Conservation (phyloP, 176 grass and related monocot genomes). For the Eragrostis curvula region DNA sequence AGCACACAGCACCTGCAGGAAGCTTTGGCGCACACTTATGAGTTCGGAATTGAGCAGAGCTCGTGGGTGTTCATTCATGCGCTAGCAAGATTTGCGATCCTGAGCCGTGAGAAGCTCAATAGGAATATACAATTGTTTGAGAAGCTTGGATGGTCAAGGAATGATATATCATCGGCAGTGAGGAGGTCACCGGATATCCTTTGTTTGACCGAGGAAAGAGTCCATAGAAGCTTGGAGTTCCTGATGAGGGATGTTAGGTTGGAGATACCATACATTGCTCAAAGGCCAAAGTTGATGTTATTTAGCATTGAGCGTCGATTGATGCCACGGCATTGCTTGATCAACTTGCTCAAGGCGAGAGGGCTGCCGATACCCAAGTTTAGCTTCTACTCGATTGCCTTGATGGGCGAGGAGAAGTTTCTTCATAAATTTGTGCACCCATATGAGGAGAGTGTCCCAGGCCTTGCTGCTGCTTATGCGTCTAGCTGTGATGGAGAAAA, state of each 20-base stretch:
- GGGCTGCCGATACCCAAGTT: neutral
- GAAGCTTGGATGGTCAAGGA: constrained; percentile 4
- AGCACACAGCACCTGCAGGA: neutral
- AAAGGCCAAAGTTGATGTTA: neutral
- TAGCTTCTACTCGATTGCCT: neutral
- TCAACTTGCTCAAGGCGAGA: constrained; percentile 7
- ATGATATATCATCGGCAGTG: neutral
- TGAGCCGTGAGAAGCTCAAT: neutral
- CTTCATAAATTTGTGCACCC: neutral
- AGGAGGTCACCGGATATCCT: neutral
- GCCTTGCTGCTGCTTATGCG: constrained; percentile 6
- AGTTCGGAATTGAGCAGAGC: neutral
- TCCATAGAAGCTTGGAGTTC: neutral
- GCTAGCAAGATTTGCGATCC: neutral
- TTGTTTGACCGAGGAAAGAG: neutral
- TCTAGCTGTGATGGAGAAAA: constrained; percentile 11
- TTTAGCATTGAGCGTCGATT: neutral
- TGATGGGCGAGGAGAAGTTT: neutral
- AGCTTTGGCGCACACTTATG: neutral
- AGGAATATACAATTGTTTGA: neutral
- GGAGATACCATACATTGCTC: neutral
- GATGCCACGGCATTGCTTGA: neutral
- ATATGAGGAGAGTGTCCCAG: neutral
- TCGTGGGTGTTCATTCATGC: neutral
- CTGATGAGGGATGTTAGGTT: neutral